A percentile compares a stretch with the other conserved stretches of the same genome.
These are phyloP conservation scores for Pseudogymnoascus sp. DNA, from an alignment of 2,329 filamentous ascomycete species.

Conservation along the genomic window DNA sequence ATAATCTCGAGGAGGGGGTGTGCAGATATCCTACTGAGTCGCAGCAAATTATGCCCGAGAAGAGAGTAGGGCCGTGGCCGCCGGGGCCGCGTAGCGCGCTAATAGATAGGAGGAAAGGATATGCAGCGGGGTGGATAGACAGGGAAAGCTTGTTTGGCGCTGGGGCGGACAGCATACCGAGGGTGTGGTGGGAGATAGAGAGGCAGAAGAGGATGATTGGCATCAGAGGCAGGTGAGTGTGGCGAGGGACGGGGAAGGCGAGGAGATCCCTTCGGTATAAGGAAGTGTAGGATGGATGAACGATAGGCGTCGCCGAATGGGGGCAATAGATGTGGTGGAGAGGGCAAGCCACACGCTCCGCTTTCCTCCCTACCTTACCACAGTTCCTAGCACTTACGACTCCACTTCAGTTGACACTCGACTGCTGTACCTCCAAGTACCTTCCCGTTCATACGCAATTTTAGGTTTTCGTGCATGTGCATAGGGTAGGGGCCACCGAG, in stretches of 20 bases:
- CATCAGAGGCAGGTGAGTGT: not conserved
- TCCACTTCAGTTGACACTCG: not conserved
- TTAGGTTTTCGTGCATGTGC: slow-evolving; percentile 7
- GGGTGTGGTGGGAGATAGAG: not conserved
- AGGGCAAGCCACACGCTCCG: not conserved
- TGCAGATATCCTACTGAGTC: not conserved
- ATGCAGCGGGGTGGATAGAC: not conserved
- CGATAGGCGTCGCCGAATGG: not conserved
- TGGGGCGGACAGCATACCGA: not conserved
- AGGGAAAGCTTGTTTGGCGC: not conserved
- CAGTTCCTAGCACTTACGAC: not conserved
- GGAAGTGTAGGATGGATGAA: not conserved
- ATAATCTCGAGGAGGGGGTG: not conserved
- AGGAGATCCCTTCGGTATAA: not conserved
- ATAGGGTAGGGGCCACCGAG: not conserved
- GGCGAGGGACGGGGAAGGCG: not conserved
- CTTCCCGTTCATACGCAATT: not conserved
- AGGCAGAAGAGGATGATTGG: not conserved
- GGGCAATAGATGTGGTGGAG: not conserved
- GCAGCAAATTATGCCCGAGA: not conserved
- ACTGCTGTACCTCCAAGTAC: not conserved
- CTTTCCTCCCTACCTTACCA: not conserved
- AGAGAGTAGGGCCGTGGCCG: not conserved
- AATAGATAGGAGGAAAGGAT: not conserved
- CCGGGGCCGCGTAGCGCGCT: not conserved